Evolutionary conservation across 306 rosid genomes (phyloP), one percentile per base, ranked within the genome.

Genomic region (Prosopis cineraria): DNA sequence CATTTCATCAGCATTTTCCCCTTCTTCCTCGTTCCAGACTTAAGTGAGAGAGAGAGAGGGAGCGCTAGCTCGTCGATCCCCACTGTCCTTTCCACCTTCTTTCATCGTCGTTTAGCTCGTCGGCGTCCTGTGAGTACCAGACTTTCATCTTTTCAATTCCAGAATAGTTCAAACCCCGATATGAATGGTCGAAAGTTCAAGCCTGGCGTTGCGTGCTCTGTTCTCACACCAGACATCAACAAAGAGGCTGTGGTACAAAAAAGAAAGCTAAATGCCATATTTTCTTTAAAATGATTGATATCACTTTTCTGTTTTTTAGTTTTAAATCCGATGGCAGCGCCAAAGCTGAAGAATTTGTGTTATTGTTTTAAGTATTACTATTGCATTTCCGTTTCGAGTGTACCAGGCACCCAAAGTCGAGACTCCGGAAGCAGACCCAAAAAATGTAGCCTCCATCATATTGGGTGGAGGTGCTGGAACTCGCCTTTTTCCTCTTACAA

Each of bases 391-490:
- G 4, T 76, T 76, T 43, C 85, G 89, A 93, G 72, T 55, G 66
- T 33, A 78, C 41, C 83, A 83, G 27, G 60, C 50, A 70, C 82
- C 93, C 14, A 2, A 68, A 6, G 56, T 88, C 68, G 88, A 83
- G 71, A 72, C 75, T 80, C 85, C 85, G 74, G 74, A 30, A 63
- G 89, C 85, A 63, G 93, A 93, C 62, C 97, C 98, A 6, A 91
- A 87, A 10, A 88, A 88, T 40, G 90, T 93, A 53, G 98, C 92
- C 83, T 90, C 97, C 9, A 89, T 91, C 78, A 93, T 93, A 55
- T 70, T 93, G 84, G 98, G 97, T 27, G 98, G 97, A 22, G 95
- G 97, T 65, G 97, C 96, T 75, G 97, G 98, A 80, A 93, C 92
- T 80, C 88, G 93, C 64, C 84, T 93, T 29, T 93, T 85, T 88